These are phyloP conservation scores for Cardiosporidium cionae DNA, from an alignment of 169 alveolate genomes.

Conservation along the genomic window DNA sequence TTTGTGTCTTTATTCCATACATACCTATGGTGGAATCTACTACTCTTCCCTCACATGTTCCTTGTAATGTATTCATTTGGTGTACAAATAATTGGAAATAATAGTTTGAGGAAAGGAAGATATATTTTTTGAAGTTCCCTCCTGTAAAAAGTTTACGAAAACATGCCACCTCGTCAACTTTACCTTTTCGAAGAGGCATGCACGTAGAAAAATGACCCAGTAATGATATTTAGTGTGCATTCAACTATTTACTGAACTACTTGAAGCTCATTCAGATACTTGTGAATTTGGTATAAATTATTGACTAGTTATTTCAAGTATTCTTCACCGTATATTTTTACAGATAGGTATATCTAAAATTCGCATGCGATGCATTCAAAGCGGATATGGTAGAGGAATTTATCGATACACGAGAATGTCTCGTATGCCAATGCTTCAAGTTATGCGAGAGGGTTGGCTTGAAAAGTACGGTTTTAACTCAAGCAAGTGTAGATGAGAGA, in stretches of 20 bases:
- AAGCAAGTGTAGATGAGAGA: neutral
- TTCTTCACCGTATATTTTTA: no score
- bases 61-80: no score
- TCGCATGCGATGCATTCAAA: slow-evolving; percentile 63
- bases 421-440: slow-evolving; percentile 62
- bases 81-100: no score
- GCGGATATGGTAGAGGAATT: slow-evolving; percentile 64
- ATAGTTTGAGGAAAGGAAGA: neutral
- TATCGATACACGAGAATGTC: slow-evolving; percentile 66
- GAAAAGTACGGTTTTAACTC: slow-evolving; percentile 46
- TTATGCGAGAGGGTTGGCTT: slow-evolving; percentile 71
- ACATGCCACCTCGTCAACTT: no score
- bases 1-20: no score
- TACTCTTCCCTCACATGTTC: no score
- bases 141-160: neutral
- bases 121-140: neutral
- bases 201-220: neutral
- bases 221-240: neutral
- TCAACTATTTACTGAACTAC: neutral
- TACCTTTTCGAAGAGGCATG: no score
- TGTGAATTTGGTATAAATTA: no score
- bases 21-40: no score
- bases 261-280: neutral
- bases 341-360: slow-evolving; percentile 54
- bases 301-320: no score